Conservation (phyloP, 192 early-diverging fungal species). For the Paraglomus brasilianum region DNA sequence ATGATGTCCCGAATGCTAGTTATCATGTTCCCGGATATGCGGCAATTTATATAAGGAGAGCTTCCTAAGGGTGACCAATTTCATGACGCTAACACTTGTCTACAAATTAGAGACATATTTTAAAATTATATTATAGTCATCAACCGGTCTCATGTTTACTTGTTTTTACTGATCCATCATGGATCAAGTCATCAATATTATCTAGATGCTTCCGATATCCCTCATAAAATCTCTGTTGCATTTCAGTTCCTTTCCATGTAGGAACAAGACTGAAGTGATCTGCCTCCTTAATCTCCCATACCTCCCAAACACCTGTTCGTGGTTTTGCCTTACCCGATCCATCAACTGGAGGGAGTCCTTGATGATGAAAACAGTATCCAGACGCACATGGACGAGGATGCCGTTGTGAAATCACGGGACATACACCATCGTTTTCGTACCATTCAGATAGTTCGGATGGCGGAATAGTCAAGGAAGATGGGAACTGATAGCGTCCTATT, state of each 20-base stretch:
- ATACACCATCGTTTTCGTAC: constrained; percentile 25
- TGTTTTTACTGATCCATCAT: too few species aligned
- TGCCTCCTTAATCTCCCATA: constrained; percentile 13
- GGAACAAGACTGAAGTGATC: constrained; percentile 16
- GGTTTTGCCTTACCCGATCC: background rate
- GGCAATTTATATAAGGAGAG: too few species aligned
- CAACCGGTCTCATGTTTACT: too few species aligned
- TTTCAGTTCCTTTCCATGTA: background rate
- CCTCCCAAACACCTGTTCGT: constrained; percentile 16
- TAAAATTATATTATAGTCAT: too few species aligned
- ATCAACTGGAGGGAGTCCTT: constrained; percentile 14
- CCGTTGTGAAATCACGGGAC: constrained; percentile 18
- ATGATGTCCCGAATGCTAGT: too few species aligned
- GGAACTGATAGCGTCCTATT: constrained; percentile 8
- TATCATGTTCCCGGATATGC: too few species aligned
- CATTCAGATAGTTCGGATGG: constrained; percentile 9
- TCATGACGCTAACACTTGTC: too few species aligned
- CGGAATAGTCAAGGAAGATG: background rate
- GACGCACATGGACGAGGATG: constrained; percentile 5
- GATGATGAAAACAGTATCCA: constrained; percentile 11
- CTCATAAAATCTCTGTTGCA: constrained; percentile 10
- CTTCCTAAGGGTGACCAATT: too few species aligned
- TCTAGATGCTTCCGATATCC: constrained; percentile 25
- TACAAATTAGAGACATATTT: too few species aligned
- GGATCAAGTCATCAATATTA: constrained; percentile 8